Evolutionary conservation across 2,329 filamentous ascomycete genomes (phyloP).

Genomic region (Calonectria honghensis): DNA sequence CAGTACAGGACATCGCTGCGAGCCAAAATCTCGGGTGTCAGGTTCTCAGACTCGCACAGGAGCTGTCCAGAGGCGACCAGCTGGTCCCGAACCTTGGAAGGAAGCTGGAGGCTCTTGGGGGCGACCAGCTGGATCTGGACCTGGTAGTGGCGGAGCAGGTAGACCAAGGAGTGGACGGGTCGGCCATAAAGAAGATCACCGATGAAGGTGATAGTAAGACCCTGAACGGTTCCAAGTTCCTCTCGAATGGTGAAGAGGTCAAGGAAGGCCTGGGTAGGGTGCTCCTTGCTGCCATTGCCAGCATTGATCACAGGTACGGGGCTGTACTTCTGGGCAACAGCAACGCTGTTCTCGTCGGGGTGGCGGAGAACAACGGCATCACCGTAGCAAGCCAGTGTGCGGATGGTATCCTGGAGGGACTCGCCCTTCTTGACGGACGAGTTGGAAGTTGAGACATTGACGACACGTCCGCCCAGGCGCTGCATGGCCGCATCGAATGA

Average conservation of each 20-base stretch:
- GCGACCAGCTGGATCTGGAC: conserved; percentile 94
- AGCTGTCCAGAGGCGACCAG: conserved; percentile 86
- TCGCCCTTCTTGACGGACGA: conserved; percentile 97
- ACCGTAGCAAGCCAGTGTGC: conserved; percentile 94
- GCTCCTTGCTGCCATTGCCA: conserved; percentile 95
- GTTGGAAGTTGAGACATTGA: conserved; percentile 86
- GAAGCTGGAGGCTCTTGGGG: conserved; percentile 86
- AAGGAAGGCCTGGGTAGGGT: conserved; percentile 97
- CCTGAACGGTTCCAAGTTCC: conserved; percentile 95
- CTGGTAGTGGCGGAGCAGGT: conserved; percentile 96
- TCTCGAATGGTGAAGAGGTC: conserved; percentile 99
- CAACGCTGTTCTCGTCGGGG: conserved; percentile 86
- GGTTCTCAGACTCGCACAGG: conserved; percentile 81
- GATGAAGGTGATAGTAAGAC: conserved; percentile 95
- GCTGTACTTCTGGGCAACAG: conserved; percentile 89
- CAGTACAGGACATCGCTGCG: conserved; percentile 96
- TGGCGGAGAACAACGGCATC: conserved; percentile 98
- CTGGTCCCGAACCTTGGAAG: conserved; percentile 82
- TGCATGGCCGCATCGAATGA: conserved; percentile 99
- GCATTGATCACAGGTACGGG: conserved; percentile 97
- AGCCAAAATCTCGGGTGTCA: conserved; percentile 91
- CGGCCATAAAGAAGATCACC: conserved; percentile 95
- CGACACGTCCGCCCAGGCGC: conserved; percentile 90
- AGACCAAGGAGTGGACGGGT: conserved; percentile 95
- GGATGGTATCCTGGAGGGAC: conserved; percentile 92